Conservation (phyloP, 2,329 filamentous ascomycete genomes). For the Chaetomiaceae sp. region DNA sequence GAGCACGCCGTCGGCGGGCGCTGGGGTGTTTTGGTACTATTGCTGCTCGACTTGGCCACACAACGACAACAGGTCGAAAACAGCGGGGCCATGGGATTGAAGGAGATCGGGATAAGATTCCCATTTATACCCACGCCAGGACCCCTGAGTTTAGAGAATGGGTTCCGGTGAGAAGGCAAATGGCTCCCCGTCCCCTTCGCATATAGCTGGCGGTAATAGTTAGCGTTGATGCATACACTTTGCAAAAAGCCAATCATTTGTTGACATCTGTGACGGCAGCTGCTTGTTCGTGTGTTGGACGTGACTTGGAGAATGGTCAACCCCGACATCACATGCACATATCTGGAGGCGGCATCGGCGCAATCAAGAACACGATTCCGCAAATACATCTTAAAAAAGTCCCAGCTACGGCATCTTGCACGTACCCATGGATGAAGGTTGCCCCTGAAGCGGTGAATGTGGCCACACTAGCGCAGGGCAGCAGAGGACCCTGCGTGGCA, state of each 20-base stretch:
- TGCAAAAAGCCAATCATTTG: constrained; percentile 10
- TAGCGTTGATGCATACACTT: not conserved
- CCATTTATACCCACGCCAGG: not conserved
- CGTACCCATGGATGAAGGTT: too few species aligned
- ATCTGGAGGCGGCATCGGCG: too few species aligned
- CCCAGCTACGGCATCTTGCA: too few species aligned
- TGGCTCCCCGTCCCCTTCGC: not conserved
- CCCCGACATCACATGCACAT: too few species aligned
- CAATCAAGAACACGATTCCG: too few species aligned
- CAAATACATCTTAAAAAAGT: too few species aligned
- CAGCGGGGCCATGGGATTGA: not conserved
- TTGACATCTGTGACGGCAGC: constrained; percentile 8
- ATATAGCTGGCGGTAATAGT: not conserved
- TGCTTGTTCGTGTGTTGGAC: not conserved
- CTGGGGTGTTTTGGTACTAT: not conserved
- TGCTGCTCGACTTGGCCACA: not conserved
- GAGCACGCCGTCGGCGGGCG: too few species aligned
- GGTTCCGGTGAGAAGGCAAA: not conserved
- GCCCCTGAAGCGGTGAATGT: too few species aligned
- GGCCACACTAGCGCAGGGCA: not conserved
- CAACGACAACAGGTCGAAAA: not conserved
- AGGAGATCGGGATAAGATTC: too few species aligned
- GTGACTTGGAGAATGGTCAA: not conserved
- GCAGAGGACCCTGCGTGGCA: not conserved
- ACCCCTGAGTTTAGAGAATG: not conserved